Base-by-base conservation (phyloP, 305 asterid species). In the Solanum aculeatissimum region DNA sequence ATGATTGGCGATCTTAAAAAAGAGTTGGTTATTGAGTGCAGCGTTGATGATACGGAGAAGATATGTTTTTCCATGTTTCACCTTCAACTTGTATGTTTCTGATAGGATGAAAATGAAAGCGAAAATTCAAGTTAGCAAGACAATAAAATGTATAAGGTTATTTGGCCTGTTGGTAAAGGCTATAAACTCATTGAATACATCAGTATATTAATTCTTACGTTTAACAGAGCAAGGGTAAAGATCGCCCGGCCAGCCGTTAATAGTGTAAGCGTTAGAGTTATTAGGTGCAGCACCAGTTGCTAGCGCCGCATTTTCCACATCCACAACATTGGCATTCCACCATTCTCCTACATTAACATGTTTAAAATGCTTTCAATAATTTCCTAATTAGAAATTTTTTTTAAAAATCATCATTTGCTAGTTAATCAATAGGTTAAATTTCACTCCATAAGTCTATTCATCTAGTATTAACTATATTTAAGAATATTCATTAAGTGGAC, bases 241-340 rank as follows among this genome's bases (percentile, higher is more conserved):
- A 23, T 71, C 47, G 14, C 85, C 85, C 1, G 85, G 85, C 68
- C 71, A 58, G 42, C 85, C 85, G n/a, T 83, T 83, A 83, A 83
- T 71, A 29, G 85, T 83, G 72, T 70, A 83, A n/a, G 85, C 82
- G 43, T 83, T 4, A 75, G 85, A 83, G 71, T 35, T 83, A 6
- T 83, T 83, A 68, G 85, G 85, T 54, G 85, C 49, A n/a, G n/a
- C 81, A 18, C 85, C 85, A 58, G 15, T 70, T 15, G 82, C 71
- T 42, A 71, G 7, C 14, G 43, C 82, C 21, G 45, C 60, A 15
- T 69, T 70, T 72, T 83, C 85, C 54, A 83, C 82, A 18, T 83
- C 85, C 43, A 83, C 82, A 51, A 71, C 71, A 71, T 83, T 71
- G n/a, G 82, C 85, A 42, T 83, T 83, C 85, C 85, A 83, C 85